Percentiles rank a stretch among this genome's conserved stretches.
phyloP scores from a whole-genome alignment of 2,329 filamentous ascomycete species.

The Venturia asperata region DNA sequence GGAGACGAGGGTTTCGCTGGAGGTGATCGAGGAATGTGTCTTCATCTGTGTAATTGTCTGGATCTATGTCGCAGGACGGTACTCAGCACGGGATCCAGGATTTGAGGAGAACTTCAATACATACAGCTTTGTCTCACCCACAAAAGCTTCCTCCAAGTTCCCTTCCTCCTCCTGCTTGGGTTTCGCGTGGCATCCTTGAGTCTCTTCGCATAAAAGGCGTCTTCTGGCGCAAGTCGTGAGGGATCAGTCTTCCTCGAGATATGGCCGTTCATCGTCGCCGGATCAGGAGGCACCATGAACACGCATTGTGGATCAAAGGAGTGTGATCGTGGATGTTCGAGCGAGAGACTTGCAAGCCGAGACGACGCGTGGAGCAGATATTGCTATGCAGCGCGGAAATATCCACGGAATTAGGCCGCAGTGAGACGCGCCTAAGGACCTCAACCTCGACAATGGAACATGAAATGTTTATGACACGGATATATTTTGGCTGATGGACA shows the following conservation, averaged over 20 bases:
- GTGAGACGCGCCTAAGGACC: too few relatives aligned
- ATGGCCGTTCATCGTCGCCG: background rate
- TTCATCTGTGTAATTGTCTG: constrained; percentile 98
- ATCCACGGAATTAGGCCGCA: too few relatives aligned
- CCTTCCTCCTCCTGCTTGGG: constrained; percentile 60
- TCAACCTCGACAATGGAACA: too few relatives aligned
- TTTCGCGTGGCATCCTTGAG: constrained; percentile 52
- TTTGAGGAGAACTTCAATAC: constrained; percentile 42
- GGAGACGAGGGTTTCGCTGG: constrained; percentile 84
- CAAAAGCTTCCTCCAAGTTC: constrained; percentile 82
- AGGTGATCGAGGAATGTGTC: constrained; percentile 94
- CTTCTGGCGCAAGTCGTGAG: constrained; percentile 67
- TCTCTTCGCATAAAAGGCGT: constrained; percentile 61
- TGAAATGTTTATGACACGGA: too few relatives aligned
- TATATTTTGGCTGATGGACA: too few relatives aligned
- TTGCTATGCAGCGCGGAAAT: too few relatives aligned
- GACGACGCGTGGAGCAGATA: background rate
- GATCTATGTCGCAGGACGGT: constrained; percentile 48
- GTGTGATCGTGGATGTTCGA: background rate
- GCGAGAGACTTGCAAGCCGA: background rate
- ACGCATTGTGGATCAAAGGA: background rate
- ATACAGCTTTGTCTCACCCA: constrained; percentile 88
- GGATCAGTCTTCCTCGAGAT: constrained; percentile 24
- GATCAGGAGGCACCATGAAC: background rate
- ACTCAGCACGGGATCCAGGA: constrained; percentile 20